Evolutionary conservation across 1,284 basidiomycete genomes (phyloP).

Genomic region (Leccinum fuscescens): DNA sequence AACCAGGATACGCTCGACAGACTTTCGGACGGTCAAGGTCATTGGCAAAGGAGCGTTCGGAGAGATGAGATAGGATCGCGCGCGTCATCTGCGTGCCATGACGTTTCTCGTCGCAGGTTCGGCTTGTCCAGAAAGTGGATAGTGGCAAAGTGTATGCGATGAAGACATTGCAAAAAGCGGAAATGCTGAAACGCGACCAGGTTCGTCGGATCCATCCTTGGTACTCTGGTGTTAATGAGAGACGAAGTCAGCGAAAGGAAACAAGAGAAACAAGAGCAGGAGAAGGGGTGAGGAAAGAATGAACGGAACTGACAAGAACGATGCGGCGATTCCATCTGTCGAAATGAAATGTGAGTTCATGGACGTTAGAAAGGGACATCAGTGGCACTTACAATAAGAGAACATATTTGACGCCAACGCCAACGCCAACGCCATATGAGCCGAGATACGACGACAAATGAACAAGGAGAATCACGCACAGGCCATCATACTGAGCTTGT

Average conservation of each 20-base stretch:
- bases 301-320: conserved; percentile 55
- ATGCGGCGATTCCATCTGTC: conserved; percentile 71
- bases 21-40: no score
- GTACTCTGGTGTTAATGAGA: neutral
- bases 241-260: neutral
- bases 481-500: conserved; percentile 76
- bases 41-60: no score
- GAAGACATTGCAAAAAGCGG: no score
- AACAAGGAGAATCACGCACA: conserved; percentile 51
- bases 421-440: conserved; percentile 11
- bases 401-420: conserved; percentile 64
- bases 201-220: no score
- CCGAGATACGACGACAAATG: neutral
- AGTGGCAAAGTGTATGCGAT: no score
- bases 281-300: neutral
- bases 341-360: neutral
- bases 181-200: no score
- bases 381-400: conserved; percentile 59
- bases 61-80: no score
- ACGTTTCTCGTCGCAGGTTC: no score
- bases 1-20: no score
- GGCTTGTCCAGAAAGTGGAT: no score
- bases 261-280: neutral
- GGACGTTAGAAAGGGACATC: conserved; percentile 10
- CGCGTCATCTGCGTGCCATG: no score